A percentile compares a stretch with the other conserved stretches of the same genome.
Evolutionary conservation across 768 basidiomycete species (phyloP).

Genomic region (Galerina sulciceps): DNA sequence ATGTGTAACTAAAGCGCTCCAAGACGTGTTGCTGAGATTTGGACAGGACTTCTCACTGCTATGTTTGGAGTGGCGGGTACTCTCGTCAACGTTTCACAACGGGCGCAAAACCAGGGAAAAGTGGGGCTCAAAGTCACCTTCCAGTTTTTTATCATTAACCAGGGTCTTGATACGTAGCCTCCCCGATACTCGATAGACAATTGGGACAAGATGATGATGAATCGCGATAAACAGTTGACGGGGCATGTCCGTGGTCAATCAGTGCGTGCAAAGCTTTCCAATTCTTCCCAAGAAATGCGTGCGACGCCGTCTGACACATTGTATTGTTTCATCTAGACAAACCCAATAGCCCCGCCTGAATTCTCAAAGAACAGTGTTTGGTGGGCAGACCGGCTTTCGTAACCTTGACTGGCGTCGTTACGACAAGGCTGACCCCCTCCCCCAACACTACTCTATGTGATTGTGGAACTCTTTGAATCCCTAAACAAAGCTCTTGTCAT

Average conservation of each 20-base stretch:
- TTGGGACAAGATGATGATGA: constrained; percentile 98
- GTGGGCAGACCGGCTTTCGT: constrained; percentile 62
- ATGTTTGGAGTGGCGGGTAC: constrained; percentile 95
- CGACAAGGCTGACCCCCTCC: background rate
- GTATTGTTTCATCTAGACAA: constrained; percentile 48
- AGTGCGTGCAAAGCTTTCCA: constrained; percentile 50
- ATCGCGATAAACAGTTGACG: constrained; percentile 84
- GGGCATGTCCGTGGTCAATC: constrained; percentile 86
- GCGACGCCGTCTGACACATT: background rate
- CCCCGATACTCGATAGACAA: constrained; percentile 83
- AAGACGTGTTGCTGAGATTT: background rate
- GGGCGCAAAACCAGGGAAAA: constrained; percentile 90
- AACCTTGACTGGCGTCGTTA: constrained; percentile 1
- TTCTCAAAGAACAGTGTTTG: constrained; percentile 79
- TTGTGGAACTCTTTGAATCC: too few species aligned
- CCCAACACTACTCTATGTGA: background rate
- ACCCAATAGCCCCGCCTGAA: constrained; percentile 67
- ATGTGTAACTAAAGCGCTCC: constrained; percentile 9
- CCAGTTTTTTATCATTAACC: background rate
- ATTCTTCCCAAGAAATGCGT: background rate
- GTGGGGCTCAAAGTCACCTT: constrained; percentile 40
- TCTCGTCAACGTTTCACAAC: constrained; percentile 76
- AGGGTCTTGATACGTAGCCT: constrained; percentile 49
- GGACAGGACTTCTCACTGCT: constrained; percentile 74
- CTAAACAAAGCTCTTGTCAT: too few species aligned